Percentiles rank a stretch among this genome's conserved stretches.
Conservation (phyloP, 2,329 filamentous ascomycete genomes). For the Sodiomyces alkalinus region DNA sequence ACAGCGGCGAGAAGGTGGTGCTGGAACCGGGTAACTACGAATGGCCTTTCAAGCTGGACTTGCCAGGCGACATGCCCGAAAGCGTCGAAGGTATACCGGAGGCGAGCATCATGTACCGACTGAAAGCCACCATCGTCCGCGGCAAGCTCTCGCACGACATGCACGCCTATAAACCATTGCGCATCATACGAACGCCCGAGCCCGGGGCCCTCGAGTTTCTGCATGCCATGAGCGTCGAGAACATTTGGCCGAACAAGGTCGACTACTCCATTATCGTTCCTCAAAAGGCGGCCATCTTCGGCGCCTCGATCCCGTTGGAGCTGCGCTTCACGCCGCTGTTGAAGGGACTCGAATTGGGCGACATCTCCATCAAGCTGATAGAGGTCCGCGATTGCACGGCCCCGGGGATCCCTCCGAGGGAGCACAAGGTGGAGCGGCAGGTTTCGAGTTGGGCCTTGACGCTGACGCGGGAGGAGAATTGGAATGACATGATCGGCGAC, state of each 20-base stretch:
- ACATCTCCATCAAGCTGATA: slow-evolving; percentile 63
- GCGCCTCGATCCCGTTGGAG: slow-evolving; percentile 69
- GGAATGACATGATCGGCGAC: slow-evolving; percentile 54
- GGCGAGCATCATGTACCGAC: slow-evolving; percentile 74
- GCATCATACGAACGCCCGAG: slow-evolving; percentile 64
- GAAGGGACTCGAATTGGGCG: slow-evolving; percentile 78
- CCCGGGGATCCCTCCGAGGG: slow-evolving; percentile 30
- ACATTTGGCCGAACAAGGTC: slow-evolving; percentile 95
- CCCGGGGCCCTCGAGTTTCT: slow-evolving; percentile 62
- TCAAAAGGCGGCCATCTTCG: slow-evolving; percentile 87
- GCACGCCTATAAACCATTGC: slow-evolving; percentile 61
- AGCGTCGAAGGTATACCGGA: slow-evolving; percentile 81
- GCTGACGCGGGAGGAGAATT: slow-evolving; percentile 43
- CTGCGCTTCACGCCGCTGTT: slow-evolving; percentile 78
- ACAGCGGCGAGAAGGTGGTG: slow-evolving; percentile 38
- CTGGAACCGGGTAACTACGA: slow-evolving; percentile 67
- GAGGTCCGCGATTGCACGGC: slow-evolving; percentile 57
- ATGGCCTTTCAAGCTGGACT: slow-evolving; percentile 61
- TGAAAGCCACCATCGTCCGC: slow-evolving; percentile 78
- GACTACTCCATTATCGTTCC: slow-evolving; percentile 90
- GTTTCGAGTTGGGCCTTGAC: slow-evolving; percentile 44
- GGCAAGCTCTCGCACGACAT: slow-evolving; percentile 84
- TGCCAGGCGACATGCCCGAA: slow-evolving; percentile 63
- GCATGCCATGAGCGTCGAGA: slow-evolving; percentile 90
- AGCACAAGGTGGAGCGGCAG: slow-evolving; percentile 48